These are phyloP conservation scores for Clavariopsis aquatica DNA, from an alignment of 495 filamentous ascomycete species.

Conservation along the genomic window DNA sequence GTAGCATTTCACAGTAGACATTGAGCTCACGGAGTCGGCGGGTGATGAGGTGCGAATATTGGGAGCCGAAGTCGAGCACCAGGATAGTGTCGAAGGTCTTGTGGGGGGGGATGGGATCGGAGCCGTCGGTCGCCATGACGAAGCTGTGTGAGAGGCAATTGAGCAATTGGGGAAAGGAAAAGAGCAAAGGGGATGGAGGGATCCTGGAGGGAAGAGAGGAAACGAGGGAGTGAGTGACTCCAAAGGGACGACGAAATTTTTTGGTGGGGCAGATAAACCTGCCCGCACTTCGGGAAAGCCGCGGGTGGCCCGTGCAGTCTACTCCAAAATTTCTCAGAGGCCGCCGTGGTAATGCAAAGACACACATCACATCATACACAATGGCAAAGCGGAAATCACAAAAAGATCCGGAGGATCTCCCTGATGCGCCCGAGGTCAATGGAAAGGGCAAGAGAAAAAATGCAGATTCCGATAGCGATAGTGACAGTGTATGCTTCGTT, in stretches of 20 bases:
- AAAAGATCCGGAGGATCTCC: slow-evolving; percentile 29
- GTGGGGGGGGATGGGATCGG: slow-evolving; percentile 52
- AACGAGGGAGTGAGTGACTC: background rate
- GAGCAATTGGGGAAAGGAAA: slow-evolving; percentile 8
- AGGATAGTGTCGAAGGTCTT: slow-evolving; percentile 66
- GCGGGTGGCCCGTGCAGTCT: background rate
- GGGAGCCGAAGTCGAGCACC: slow-evolving; percentile 66
- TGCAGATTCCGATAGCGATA: slow-evolving; percentile 34
- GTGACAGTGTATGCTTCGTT: slow-evolving; percentile 29
- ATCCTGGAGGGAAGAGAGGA: background rate
- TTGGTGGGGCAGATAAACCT: slow-evolving; percentile 10
- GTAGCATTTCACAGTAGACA: slow-evolving; percentile 89
- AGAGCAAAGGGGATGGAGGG: background rate
- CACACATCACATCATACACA: slow-evolving; percentile 25
- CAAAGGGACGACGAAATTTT: background rate
- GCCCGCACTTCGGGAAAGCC: background rate
- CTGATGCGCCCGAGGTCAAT: slow-evolving; percentile 28
- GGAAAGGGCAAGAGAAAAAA: slow-evolving; percentile 25
- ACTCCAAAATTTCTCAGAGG: slow-evolving; percentile 2
- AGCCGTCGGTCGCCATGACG: slow-evolving; percentile 43
- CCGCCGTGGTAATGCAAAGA: background rate
- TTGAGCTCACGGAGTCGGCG: slow-evolving; percentile 76
- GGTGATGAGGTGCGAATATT: slow-evolving; percentile 74
- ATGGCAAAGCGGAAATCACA: slow-evolving; percentile 39
- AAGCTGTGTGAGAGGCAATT: background rate